Evolutionary conservation across 495 filamentous ascomycete species (phyloP), one percentile per base, ranked within the genome.

Genomic region (Filosporella fistucella): DNA sequence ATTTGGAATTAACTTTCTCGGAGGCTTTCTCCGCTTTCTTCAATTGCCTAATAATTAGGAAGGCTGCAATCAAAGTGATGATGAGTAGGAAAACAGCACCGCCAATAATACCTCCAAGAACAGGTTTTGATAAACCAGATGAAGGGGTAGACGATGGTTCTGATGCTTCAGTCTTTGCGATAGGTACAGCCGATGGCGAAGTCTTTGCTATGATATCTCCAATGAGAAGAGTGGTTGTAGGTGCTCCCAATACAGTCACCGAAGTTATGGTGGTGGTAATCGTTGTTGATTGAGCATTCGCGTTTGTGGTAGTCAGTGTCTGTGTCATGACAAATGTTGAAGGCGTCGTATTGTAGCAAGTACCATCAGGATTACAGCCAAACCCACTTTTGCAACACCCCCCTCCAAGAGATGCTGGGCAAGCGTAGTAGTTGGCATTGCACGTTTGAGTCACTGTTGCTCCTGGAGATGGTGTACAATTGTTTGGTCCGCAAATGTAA

Each of bases 91-190:
- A 44, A 10, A 47, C 41, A 24, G 39, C 43, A 7, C 49, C 57
- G 0, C 47, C 56, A 20, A 60, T 60, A n/a, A 60, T 60, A 13
- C 57, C 57, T 25, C 49, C 57, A 30, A 60, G 21, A 20, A 47
- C 30, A 11, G 41, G 7, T 16, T 21, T 60, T 14, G 45, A 43
- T 3, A 60, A 33, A 12, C 52, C 57, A 23, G 14, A 32, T 18
- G 20, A 50, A 6, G 37, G 23, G 2, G 23, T 28, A 17, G 37
- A 18, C 23, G 40, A 42, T 18, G 44, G 47, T 29, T 50, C 45
- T 10, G 16, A n/a, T 6, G 29, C 39, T 34, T 56, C 56, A 0
- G 57, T 17, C 16, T 56, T 52, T 16, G 57, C 25, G 23, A 39
- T 34, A n/a, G 30, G 25, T 7, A 21, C n/a, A 8, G 41, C 17